These are phyloP conservation scores for Leishmania guyanensis DNA, from an alignment of 208 protist species.

Conservation along the genomic window DNA sequence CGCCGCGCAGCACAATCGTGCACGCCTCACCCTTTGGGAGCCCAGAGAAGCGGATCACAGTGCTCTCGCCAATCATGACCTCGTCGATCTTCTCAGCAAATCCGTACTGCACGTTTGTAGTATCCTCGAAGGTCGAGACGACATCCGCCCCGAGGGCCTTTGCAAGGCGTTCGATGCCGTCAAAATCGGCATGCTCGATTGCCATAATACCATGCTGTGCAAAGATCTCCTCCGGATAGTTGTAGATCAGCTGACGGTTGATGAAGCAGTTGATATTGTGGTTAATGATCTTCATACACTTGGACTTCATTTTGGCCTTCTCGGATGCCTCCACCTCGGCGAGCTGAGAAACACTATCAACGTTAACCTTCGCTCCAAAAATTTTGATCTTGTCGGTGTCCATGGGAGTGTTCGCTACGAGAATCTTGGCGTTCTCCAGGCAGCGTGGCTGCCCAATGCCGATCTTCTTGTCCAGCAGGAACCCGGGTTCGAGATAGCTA, in stretches of 20 bases:
- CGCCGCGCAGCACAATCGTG: slow-evolving; percentile 99
- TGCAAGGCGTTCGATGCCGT: slow-evolving; percentile 96
- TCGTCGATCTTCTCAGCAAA: slow-evolving; percentile 97
- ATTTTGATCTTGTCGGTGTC: slow-evolving; percentile 99
- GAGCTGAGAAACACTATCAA: slow-evolving; percentile 95
- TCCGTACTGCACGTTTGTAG: slow-evolving; percentile 96
- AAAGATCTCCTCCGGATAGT: slow-evolving; percentile 99
- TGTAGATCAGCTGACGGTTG: slow-evolving; percentile 99
- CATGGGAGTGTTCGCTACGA: slow-evolving; percentile 99
- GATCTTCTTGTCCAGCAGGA: slow-evolving; percentile 99
- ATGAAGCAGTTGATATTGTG: slow-evolving; percentile 99
- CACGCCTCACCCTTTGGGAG: slow-evolving; percentile 96
- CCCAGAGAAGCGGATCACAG: slow-evolving; percentile 98
- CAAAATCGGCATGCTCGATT: slow-evolving; percentile 99
- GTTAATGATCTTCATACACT: slow-evolving; percentile 97
- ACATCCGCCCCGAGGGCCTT: slow-evolving; percentile 98
- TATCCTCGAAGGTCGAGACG: slow-evolving; percentile 99
- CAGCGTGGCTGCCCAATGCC: slow-evolving; percentile 97
- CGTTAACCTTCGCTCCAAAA: slow-evolving; percentile 95
- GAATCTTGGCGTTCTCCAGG: slow-evolving; percentile 98
- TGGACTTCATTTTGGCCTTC: slow-evolving; percentile 94
- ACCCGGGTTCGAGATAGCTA: slow-evolving; percentile 99
- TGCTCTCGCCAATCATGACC: slow-evolving; percentile 98
- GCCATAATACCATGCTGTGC: slow-evolving; percentile 96
- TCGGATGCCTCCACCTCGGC: slow-evolving; percentile 99